Base-by-base conservation (phyloP, 768 basidiomycete genomes). In the Rhizopogon salebrosus region DNA sequence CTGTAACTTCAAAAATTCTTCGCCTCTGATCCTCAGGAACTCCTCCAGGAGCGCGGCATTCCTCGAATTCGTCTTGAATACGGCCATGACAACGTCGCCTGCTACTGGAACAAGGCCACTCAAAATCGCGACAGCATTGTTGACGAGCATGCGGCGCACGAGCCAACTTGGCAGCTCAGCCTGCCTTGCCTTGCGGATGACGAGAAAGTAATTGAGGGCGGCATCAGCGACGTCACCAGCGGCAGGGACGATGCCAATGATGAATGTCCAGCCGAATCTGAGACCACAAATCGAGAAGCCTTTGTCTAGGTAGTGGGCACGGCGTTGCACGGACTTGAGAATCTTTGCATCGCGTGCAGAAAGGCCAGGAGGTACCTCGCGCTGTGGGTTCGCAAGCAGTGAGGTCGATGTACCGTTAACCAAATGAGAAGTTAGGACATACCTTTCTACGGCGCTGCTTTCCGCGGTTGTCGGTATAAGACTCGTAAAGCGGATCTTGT, bases 1-100 rank as follows among this genome's bases (percentile, higher is more conserved):
- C 52, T 76, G 69, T 54, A 76, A 57, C 63, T 77, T 83, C 45
- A 92, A 64, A 62, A 76, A 83, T 61, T 89, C 84, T 52, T 87
- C 83, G 0, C 89, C 92, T 41, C 94, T 77, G 27, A 90, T 75
- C 34, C 85, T 77, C 50, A 97, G 70, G 67, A 81, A 93, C 66
- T 93, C 91, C 63, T 95, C 92, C 42, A 98, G 75, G 43, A 97
- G 71, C 5, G 80, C 80, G 10, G 92, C 94, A 61, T 98, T 97
- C 55, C 95, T 78, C 14, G 85, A 88, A 68, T 98, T 98, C 18
- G 92, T 84, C 65, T 93, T 95, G 76, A 75, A 95, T 3, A 80
- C 68, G 1, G 89, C 92, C 34, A 94, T 69, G 1, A 84, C 62
- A 24, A 97, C 59, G 67, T 94, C 91, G 3, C 94, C 94, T 3